These are phyloP conservation scores for Chlorella sp. DNA, from an alignment of 139 green algal genomes.

Conservation along the genomic window DNA sequence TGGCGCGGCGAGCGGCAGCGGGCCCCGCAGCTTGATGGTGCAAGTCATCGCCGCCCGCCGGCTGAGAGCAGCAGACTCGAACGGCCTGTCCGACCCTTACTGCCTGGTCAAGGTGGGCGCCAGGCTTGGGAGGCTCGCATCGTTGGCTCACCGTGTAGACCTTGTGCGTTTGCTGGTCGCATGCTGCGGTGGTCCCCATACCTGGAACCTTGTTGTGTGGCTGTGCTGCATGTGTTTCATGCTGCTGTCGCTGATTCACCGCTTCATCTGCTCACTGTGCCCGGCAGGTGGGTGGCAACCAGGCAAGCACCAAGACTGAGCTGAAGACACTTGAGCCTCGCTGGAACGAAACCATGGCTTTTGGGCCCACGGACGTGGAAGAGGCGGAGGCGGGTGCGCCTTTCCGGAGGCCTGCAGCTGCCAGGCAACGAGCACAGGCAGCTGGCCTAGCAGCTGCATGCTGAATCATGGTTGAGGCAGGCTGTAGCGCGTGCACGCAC, in stretches of 20 bases:
- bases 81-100: slow-evolving; percentile 47
- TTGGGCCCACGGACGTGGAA: neutral
- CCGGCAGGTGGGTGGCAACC: slow-evolving; percentile 6
- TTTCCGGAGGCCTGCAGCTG: too few species aligned
- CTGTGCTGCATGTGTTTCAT: too few species aligned
- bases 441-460: too few species aligned
- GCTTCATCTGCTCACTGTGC: neutral
- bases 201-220: too few species aligned
- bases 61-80: slow-evolving; percentile 36
- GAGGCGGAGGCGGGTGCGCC: neutral
- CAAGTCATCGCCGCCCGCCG: slow-evolving; percentile 37
- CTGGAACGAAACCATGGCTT: slow-evolving; percentile 49
- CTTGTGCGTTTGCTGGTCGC: too few species aligned
- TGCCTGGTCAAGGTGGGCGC: slow-evolving; percentile 26
- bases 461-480: too few species aligned
- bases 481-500: too few species aligned
- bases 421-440: too few species aligned
- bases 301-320: slow-evolving; percentile 30
- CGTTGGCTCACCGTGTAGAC: too few species aligned
- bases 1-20: neutral
- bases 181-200: too few species aligned
- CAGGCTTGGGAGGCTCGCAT: too few species aligned
- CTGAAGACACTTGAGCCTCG: slow-evolving; percentile 43
- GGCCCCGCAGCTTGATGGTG: slow-evolving; percentile 21
- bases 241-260: neutral